These are phyloP conservation scores for Russula sp. DNA, from an alignment of 768 basidiomycete genomes.

Conservation along the genomic window DNA sequence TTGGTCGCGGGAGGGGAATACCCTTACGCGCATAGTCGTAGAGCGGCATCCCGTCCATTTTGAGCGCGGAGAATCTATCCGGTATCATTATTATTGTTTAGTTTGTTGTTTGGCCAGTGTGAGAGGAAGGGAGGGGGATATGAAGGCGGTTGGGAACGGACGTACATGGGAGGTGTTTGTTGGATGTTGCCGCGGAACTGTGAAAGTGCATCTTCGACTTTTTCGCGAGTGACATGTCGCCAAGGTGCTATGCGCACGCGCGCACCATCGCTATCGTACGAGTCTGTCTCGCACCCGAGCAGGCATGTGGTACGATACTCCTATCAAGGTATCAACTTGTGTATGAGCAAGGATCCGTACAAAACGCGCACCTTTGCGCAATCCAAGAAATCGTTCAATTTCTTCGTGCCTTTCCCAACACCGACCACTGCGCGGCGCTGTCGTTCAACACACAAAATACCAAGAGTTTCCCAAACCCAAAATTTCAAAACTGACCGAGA, in stretches of 20 bases:
- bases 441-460: conserved; percentile 19
- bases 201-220: conserved; percentile 64
- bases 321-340: conserved; percentile 41
- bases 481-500: conserved; percentile 60
- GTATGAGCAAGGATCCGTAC: conserved; percentile 4
- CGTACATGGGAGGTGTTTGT: conserved; percentile 90
- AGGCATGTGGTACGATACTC: conserved; percentile 90
- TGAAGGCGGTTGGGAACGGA: not conserved
- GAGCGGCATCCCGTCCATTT: conserved; percentile 95
- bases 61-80: conserved; percentile 89
- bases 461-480: not conserved
- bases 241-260: conserved; percentile 74
- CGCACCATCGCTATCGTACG: conserved; percentile 88
- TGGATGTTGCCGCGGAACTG: conserved; percentile 83
- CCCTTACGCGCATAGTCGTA: conserved; percentile 95
- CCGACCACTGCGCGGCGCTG: conserved; percentile 66
- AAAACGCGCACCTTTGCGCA: conserved; percentile 71
- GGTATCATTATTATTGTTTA: not conserved
- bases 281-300: conserved; percentile 92
- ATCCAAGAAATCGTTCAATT: conserved; percentile 74
- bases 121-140: not conserved
- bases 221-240: conserved; percentile 77
- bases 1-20: conserved; percentile 88
- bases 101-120: not conserved
- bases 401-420: conserved; percentile 86